Percentiles rank a stretch among this genome's conserved stretches.
phyloP scores from a whole-genome alignment of 306 rosid genomes.

The Vicia faba region DNA sequence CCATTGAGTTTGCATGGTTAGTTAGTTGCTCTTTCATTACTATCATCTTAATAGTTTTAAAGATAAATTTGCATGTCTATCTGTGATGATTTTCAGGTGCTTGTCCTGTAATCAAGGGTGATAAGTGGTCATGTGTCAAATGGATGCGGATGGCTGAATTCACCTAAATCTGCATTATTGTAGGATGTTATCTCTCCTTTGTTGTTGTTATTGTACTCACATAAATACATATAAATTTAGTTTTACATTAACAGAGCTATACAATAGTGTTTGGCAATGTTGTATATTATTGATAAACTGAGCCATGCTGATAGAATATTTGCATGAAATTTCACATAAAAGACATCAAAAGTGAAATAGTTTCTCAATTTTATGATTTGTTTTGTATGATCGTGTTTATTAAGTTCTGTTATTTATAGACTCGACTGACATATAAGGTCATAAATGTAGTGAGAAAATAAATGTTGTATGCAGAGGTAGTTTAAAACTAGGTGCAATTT shows the following conservation, averaged over 20 bases:
- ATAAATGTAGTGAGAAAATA: background rate
- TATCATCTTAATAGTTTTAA: background rate
- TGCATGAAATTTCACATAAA: conserved; percentile 13
- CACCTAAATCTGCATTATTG: conserved; percentile 37
- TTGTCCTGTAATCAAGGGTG: conserved; percentile 90
- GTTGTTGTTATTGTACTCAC: no score
- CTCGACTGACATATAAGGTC: background rate
- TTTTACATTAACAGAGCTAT: background rate
- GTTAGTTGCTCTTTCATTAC: conserved; percentile 42
- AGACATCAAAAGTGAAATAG: background rate
- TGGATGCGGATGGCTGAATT: conserved; percentile 71
- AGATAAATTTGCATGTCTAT: conserved; percentile 14
- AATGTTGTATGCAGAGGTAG: conserved; percentile 4
- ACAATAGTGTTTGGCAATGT: background rate
- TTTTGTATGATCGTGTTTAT: conserved; percentile 6
- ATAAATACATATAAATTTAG: background rate
- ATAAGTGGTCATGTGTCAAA: conserved; percentile 92
- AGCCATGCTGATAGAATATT: background rate
- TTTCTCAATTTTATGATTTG: background rate
- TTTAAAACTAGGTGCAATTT: conserved; percentile 1
- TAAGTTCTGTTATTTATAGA: background rate
- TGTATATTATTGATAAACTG: background rate
- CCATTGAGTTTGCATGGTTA: conserved; percentile 88
- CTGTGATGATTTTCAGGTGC: conserved; percentile 62
- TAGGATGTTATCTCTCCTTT: conserved; percentile 41